These are phyloP conservation scores for Aspergillus baeticus DNA, from an alignment of 495 filamentous ascomycete genomes.

Conservation along the genomic window DNA sequence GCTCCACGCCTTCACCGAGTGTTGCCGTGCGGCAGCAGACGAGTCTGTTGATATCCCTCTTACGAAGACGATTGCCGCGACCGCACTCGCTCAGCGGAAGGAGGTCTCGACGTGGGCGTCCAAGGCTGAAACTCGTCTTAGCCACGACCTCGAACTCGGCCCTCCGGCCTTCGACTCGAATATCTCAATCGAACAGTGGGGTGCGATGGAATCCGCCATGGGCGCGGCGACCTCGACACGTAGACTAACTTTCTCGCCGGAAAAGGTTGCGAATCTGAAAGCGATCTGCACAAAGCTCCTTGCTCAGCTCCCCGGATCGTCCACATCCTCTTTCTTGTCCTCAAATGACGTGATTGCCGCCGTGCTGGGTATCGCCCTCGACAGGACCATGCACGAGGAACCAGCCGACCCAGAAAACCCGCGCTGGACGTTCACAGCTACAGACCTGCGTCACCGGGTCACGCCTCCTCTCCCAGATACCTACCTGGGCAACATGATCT, in stretches of 20 bases:
- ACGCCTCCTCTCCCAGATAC: slow-evolving; percentile 7
- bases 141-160: slow-evolving; percentile 6
- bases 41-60: not conserved
- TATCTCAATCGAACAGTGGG: slow-evolving; percentile 7
- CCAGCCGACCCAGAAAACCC: not conserved
- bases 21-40: not conserved
- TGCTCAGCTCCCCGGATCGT: not conserved
- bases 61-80: not conserved
- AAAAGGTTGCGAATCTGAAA: slow-evolving; percentile 3
- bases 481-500: slow-evolving; percentile 11
- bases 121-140: not conserved
- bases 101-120: slow-evolving; percentile 2
- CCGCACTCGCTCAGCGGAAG: not conserved
- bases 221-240: not conserved
- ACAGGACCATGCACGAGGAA: not conserved
- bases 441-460: slow-evolving; percentile 7
- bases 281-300: slow-evolving; percentile 4
- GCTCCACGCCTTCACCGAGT: slow-evolving; percentile 3
- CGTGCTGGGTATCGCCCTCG: not conserved
- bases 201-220: slow-evolving; percentile 4
- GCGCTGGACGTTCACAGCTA: not conserved
- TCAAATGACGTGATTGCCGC: slow-evolving; percentile 4
- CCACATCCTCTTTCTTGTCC: not conserved
- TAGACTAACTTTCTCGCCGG: not conserved
- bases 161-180: slow-evolving; percentile 1